Percentiles rank a stretch among this genome's conserved stretches.
phyloP scores from a whole-genome alignment of 768 basidiomycete species.

The Pulveroboletus sp. region DNA sequence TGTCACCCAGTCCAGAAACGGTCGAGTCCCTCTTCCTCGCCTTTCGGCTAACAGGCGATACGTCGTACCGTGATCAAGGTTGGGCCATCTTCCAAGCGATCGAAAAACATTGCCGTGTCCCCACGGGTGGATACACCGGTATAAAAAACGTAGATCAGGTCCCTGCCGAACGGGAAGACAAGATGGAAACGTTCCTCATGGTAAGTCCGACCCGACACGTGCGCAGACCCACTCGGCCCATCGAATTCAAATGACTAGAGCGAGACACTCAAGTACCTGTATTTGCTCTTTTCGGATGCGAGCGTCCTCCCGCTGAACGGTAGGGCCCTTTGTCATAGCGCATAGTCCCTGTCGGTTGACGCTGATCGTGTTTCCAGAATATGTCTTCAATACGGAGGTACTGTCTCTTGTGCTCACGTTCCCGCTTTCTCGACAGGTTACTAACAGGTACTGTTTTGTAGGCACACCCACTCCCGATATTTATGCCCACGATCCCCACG shows the following conservation, averaged over 20 bases:
- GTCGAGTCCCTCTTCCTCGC: conserved; percentile 92
- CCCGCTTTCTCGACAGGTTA: background rate
- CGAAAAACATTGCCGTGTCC: conserved; percentile 72
- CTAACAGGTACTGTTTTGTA: conserved; percentile 22
- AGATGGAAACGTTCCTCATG: conserved; percentile 96
- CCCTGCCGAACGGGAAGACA: conserved; percentile 69
- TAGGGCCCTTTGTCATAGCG: conserved; percentile 26
- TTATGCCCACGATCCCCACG: conserved; percentile 49
- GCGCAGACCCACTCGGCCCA: background rate
- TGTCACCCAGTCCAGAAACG: conserved; percentile 75
- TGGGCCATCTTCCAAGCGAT: conserved; percentile 92
- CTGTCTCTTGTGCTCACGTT: conserved; percentile 8
- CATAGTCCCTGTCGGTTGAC: conserved; percentile 8
- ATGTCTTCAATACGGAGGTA: conserved; percentile 93
- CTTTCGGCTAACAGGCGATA: conserved; percentile 84
- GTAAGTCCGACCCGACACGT: conserved; percentile 36
- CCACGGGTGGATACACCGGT: conserved; percentile 81
- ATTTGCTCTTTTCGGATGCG: conserved; percentile 77
- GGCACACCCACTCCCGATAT: conserved; percentile 74
- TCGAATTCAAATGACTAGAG: conserved; percentile 44
- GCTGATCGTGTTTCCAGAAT: conserved; percentile 45
- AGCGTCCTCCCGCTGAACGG: conserved; percentile 69
- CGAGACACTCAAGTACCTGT: conserved; percentile 90
- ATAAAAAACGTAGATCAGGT: conserved; percentile 82
- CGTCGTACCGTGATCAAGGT: conserved; percentile 75